A percentile compares a stretch with the other conserved stretches of the same genome.
Evolutionary conservation across 805 yeast genomes (phyloP).

Genomic region (Barnettozyma wickerhamii): DNA sequence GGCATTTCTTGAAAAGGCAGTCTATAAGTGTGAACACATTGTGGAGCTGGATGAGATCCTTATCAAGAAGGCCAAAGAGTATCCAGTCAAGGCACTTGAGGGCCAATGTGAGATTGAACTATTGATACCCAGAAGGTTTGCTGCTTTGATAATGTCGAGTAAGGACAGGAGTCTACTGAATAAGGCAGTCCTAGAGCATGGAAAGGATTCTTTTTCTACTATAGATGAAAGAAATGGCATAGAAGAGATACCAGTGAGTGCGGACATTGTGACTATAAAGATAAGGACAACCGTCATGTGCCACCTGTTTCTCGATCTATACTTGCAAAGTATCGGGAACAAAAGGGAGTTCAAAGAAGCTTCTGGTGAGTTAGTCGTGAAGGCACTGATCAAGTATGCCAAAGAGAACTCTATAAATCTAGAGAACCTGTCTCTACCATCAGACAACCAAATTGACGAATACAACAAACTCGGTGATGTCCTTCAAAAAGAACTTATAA

Average conservation of each 20-base stretch:
- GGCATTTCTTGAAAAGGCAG: constrained; percentile 33
- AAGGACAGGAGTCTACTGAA: constrained; percentile 9
- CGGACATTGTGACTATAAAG: constrained; percentile 15
- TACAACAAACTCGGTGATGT: constrained; percentile 18
- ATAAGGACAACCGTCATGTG: constrained; percentile 21
- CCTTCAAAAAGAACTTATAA: constrained; percentile 28
- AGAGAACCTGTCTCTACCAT: background rate
- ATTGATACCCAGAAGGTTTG: constrained; percentile 14
- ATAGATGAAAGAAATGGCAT: background rate
- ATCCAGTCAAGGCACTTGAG: constrained; percentile 29
- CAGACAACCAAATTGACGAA: constrained; percentile 13
- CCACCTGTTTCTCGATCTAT: constrained; percentile 13
- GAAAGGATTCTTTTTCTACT: constrained; percentile 8
- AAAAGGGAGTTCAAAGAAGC: background rate
- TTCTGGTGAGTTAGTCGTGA: constrained; percentile 8
- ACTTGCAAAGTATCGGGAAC: constrained; percentile 4
- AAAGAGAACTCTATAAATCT: background rate
- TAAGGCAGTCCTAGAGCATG: constrained; percentile 4
- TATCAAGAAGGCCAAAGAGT: constrained; percentile 14
- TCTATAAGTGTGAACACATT: constrained; percentile 30
- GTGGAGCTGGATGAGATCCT: constrained; percentile 22
- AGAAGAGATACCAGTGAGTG: background rate
- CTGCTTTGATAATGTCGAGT: constrained; percentile 17
- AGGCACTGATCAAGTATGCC: background rate
- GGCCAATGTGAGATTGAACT: constrained; percentile 16